Evolutionary conservation across 164 flowering plant genomes (phyloP).

Genomic region (Macadamia tetraphylla): DNA sequence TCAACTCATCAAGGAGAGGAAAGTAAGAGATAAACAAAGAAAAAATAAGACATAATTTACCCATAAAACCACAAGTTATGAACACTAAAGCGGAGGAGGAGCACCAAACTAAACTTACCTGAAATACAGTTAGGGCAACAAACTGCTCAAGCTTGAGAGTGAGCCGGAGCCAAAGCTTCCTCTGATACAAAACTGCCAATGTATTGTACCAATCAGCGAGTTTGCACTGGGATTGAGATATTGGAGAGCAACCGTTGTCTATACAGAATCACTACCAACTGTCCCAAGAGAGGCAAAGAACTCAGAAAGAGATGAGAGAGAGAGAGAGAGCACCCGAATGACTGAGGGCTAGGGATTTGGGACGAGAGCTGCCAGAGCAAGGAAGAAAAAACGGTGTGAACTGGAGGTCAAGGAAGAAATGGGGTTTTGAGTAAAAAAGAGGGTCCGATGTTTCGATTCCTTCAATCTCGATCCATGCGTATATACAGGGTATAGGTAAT

Average conservation of each 20-base stretch:
- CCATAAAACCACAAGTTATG: background rate
- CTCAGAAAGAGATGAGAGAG: background rate
- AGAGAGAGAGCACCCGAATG: too few species aligned
- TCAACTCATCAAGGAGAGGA: too few species aligned
- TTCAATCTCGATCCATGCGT: too few species aligned
- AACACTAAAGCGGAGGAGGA: background rate
- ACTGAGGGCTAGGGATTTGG: too few species aligned
- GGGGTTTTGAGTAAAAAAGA: too few species aligned
- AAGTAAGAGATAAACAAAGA: too few species aligned
- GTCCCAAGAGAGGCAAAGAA: background rate
- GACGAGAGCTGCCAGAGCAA: too few species aligned
- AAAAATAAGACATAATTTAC: too few species aligned
- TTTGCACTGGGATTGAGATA: conserved; percentile 63
- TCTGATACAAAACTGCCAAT: conserved; percentile 86
- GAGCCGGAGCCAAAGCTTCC: conserved; percentile 97
- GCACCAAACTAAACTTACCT: conserved; percentile 28
- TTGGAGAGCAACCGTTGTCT: conserved; percentile 56
- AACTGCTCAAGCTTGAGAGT: conserved; percentile 91
- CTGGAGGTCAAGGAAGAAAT: too few species aligned
- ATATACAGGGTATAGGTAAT: too few species aligned
- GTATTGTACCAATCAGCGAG: conserved; percentile 80
- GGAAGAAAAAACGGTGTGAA: too few species aligned
- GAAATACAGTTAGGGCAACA: conserved; percentile 73
- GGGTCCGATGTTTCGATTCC: too few species aligned
- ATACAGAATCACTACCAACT: background rate